Evolutionary conservation across 257 asterid genomes (phyloP).

Genomic region (Lycium ferocissimum): DNA sequence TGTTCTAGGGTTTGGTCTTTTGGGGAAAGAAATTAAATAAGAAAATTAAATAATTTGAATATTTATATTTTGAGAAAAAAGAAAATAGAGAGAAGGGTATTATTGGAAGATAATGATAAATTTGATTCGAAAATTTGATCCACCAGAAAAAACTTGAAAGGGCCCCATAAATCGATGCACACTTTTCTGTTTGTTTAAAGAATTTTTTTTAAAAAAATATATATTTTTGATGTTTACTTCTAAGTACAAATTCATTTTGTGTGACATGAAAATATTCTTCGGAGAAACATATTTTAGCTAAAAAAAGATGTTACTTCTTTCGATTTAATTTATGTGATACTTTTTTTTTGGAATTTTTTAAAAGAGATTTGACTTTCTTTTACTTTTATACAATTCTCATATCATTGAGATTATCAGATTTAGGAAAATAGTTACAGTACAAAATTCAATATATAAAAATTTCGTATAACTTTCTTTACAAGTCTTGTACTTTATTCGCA

Average conservation of each 20-base stretch:
- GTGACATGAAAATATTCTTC: constrained; percentile 17
- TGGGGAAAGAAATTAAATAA: constrained; percentile 27
- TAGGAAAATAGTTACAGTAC: background rate
- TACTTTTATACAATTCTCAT: background rate
- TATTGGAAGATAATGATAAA: constrained; percentile 24
- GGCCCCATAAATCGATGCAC: constrained; percentile 18
- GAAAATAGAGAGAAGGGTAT: constrained; percentile 25
- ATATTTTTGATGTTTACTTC: background rate
- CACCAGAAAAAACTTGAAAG: constrained; percentile 26
- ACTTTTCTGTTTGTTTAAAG: constrained; percentile 13
- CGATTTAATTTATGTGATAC: too few relatives aligned
- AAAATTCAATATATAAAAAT: background rate
- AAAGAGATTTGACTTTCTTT: too few relatives aligned
- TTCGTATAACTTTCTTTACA: background rate
- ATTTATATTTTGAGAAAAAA: background rate
- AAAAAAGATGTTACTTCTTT: background rate
- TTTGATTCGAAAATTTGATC: constrained; percentile 29
- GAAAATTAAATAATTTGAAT: constrained; percentile 24
- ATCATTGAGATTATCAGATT: background rate
- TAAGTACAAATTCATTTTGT: background rate
- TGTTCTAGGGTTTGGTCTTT: constrained; percentile 39
- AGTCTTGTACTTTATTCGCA: background rate
- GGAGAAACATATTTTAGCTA: background rate
- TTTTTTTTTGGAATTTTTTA: too few relatives aligned
- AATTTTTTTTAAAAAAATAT: background rate